phyloP scores from a whole-genome alignment of 2,329 filamentous ascomycete species.

The Xylariomycetidae sp. region DNA sequence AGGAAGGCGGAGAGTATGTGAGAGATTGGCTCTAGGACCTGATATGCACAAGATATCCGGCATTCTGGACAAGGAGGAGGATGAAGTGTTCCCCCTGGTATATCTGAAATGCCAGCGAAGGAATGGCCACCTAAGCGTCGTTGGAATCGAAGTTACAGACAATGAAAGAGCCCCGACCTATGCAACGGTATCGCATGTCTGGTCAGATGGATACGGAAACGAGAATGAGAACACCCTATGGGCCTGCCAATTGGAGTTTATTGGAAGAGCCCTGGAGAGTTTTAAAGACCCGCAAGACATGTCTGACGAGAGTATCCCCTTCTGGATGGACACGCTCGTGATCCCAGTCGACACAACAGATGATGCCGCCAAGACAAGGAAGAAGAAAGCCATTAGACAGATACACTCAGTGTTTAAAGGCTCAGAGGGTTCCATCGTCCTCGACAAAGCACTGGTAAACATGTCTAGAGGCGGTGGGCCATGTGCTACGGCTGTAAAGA shows the following conservation, averaged over 20 bases:
- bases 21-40: too few relatives aligned
- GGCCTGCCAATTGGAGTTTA: conserved; percentile 1
- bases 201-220: conserved; percentile 3
- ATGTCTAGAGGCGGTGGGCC: background rate
- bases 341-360: conserved; percentile 1
- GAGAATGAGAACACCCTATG: background rate
- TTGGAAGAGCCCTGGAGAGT: background rate
- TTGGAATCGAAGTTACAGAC: too few relatives aligned
- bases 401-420: background rate
- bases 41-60: too few relatives aligned
- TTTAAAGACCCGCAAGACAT: background rate
- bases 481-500: background rate
- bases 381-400: conserved; percentile 1
- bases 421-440: conserved; percentile 1
- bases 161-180: background rate
- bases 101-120: too few relatives aligned
- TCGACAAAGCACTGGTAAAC: background rate
- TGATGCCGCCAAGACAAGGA: background rate
- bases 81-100: too few relatives aligned
- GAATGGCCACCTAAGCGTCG: too few relatives aligned
- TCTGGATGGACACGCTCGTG: conserved; percentile 4
- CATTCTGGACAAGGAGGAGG: too few relatives aligned
- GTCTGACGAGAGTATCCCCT: too few relatives aligned
- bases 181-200: conserved; percentile 3
- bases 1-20: too few relatives aligned